Evolutionary conservation across 352 stramenopile species (phyloP), one percentile per base, ranked within the genome.

Genomic region (Aphanomyces euteiches): DNA sequence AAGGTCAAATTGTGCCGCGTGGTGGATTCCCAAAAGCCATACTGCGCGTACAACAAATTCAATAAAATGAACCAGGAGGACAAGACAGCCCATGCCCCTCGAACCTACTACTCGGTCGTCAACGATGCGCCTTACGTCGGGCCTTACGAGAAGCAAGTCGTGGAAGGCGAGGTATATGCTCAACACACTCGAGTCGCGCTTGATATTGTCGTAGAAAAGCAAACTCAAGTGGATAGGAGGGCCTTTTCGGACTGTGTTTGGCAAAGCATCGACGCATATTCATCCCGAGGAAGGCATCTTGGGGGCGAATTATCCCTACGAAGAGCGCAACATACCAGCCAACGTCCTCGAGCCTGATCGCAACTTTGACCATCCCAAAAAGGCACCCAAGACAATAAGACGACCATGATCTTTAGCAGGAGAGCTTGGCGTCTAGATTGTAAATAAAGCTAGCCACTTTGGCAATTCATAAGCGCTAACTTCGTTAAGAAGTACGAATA

Each of bases 51-150:
- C 56, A 66, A 79, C 43, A 79, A 78, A 54, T 91, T 90, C 76
- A 74, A 75, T 64, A 85, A 77, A 57, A 73, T 89, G 45, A 12
- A 41, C 19, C 8, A 63, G 71, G 3, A 74, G 79, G n/a, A 0
- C 67, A 83, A 37, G 67, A 71, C 36, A 47, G 60, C 38, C 59
- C 78, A 8, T 13, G 39, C 72, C 2, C 41, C 41, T 34, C 13
- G 77, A 4, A 34, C 56, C 19, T 93, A 88, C 65, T 93, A 92
- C 61, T 93, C 86, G 45, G 77, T 93, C 45, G 77, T 92, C 53
- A 93, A 93, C 60, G 86, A 93, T 56, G 84, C 82, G 21, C 86
- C 86, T 36, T 93, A 93, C 72, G 57, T 74, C 56, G 89, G 80
- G 45, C 53, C 66, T 1, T 70, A 63, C 21, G 84, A 92, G 38